These are phyloP conservation scores for Chytriomyces confervae DNA, from an alignment of 192 early-diverging fungal genomes.

Conservation along the genomic window DNA sequence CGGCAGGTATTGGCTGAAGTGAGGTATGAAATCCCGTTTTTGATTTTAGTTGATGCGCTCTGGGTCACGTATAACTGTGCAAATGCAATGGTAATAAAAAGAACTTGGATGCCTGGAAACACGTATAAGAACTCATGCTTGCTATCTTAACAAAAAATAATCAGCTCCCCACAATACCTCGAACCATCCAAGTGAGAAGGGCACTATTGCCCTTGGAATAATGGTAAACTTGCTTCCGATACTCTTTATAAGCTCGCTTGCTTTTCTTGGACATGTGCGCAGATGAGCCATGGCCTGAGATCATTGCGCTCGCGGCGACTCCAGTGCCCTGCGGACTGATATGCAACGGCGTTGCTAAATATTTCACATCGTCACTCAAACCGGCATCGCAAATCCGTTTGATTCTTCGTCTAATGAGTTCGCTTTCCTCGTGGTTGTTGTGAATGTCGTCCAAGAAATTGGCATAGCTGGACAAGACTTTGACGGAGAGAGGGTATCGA, in stretches of 20 bases:
- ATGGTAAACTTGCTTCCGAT: slow-evolving; percentile 38
- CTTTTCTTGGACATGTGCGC: slow-evolving; percentile 30
- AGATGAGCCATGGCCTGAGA: not conserved
- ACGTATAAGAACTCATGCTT: not conserved
- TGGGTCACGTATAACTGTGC: slow-evolving; percentile 29
- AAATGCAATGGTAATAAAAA: slow-evolving; percentile 16
- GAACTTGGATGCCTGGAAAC: slow-evolving; percentile 24
- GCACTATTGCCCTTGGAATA: slow-evolving; percentile 39
- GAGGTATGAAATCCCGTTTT: slow-evolving; percentile 15
- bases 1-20: slow-evolving; percentile 13
- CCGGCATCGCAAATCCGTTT: slow-evolving; percentile 38
- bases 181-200: slow-evolving; percentile 34
- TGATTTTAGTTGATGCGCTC: slow-evolving; percentile 1
- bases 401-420: slow-evolving; percentile 26
- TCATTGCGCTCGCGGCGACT: not conserved
- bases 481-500: slow-evolving; percentile 35
- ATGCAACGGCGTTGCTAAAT: not conserved
- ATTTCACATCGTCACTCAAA: slow-evolving; percentile 29
- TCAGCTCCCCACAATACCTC: not conserved
- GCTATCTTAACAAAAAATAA: not conserved
- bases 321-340: not conserved
- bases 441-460: slow-evolving; percentile 36
- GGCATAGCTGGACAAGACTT: slow-evolving; percentile 30
- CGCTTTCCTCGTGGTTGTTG: slow-evolving; percentile 38
- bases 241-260: slow-evolving; percentile 35